These are phyloP conservation scores for Eucommia ulmoides DNA, from an alignment of 257 asterid species.

Conservation along the genomic window DNA sequence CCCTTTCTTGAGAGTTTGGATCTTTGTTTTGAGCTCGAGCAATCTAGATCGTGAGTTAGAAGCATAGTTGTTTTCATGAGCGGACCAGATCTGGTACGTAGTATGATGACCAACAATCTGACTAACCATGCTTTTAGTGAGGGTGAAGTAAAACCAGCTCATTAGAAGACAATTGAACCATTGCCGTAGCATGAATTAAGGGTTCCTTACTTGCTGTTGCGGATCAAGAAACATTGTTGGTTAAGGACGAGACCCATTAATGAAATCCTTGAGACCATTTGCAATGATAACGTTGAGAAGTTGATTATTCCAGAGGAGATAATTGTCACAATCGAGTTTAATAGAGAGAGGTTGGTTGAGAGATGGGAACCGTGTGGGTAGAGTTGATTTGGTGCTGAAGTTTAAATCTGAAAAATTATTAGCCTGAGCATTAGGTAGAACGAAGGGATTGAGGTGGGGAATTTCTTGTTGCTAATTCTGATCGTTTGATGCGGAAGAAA, in stretches of 20 bases:
- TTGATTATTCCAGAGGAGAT: not conserved
- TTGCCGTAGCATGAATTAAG: not conserved
- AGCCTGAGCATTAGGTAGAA: too few species aligned
- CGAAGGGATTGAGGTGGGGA: too few species aligned
- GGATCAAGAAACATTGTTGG: not conserved
- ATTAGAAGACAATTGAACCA: not conserved
- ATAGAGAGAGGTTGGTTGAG: not conserved
- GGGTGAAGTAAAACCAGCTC: not conserved
- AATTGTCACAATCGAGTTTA: not conserved
- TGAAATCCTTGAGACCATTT: not conserved
- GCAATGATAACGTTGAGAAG: not conserved
- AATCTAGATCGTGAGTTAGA: not conserved
- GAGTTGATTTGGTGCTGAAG: too few species aligned
- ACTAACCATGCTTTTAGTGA: not conserved
- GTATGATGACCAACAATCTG: not conserved
- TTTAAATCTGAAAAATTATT: too few species aligned
- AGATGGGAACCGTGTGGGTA: not conserved
- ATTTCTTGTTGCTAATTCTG: too few species aligned
- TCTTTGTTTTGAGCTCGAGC: not conserved
- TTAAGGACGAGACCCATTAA: not conserved
- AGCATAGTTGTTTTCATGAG: not conserved
- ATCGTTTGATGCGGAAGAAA: too few species aligned
- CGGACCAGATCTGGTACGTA: not conserved
- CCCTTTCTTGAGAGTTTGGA: not conserved
- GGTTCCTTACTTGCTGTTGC: not conserved